Percentiles rank a stretch among this genome's conserved stretches.
Conservation (phyloP, 495 filamentous ascomycete species). For the Gamarada debralockiae region DNA sequence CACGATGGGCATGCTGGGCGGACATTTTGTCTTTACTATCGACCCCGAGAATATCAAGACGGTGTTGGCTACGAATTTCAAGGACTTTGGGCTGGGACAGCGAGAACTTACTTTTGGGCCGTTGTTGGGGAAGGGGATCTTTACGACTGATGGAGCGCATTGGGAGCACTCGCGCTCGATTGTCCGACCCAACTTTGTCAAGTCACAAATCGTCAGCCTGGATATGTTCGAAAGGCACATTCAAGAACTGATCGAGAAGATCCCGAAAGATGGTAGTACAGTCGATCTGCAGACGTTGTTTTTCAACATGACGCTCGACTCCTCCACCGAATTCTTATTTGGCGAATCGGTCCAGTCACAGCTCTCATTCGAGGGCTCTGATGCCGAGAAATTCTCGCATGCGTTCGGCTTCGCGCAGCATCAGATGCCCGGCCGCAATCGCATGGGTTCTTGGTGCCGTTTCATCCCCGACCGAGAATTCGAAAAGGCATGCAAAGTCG, state of each 20-base stretch:
- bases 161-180: constrained; percentile 48
- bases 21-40: too few relatives aligned
- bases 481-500: neutral
- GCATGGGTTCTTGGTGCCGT: neutral
- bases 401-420: constrained; percentile 28
- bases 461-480: neutral
- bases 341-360: constrained; percentile 33
- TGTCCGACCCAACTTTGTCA: constrained; percentile 34
- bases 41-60: constrained; percentile 49
- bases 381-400: constrained; percentile 28
- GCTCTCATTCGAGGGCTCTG: constrained; percentile 3
- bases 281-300: constrained; percentile 57
- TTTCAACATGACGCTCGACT: constrained; percentile 62
- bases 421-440: neutral
- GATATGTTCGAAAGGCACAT: constrained; percentile 2
- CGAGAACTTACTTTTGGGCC: constrained; percentile 22
- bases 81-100: constrained; percentile 40
- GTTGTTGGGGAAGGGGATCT: constrained; percentile 64
- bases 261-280: constrained; percentile 29
- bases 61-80: constrained; percentile 55
- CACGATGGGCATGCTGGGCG: too few relatives aligned
- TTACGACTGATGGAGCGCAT: constrained; percentile 56
- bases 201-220: constrained; percentile 35
- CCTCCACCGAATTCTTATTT: constrained; percentile 63
- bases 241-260: constrained; percentile 1